Evolutionary conservation across 805 yeast species (phyloP), one percentile per base, ranked within the genome.

Genomic region (Maudiozyma saulgeensis): DNA sequence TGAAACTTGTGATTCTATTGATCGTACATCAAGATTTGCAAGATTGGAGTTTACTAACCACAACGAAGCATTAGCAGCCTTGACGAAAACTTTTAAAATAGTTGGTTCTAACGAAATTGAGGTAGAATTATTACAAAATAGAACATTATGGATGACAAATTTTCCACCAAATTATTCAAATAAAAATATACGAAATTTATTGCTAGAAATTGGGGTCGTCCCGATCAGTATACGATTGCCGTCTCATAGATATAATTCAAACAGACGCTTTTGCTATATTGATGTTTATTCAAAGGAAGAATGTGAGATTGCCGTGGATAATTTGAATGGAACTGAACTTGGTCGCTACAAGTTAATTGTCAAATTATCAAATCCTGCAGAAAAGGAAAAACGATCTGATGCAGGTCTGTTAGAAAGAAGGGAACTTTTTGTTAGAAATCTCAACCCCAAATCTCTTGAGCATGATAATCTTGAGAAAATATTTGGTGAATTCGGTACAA

Each of bases 131-230:
- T 63, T 78, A 2, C 58, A 66, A 19, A 68, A 75, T 13, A 68
- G 77, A 37, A 82, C 88, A 0, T 50, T 87, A 1, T 87, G 87
- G 83, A 80, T 82, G 2, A 77, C 90, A 0, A 87, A 87, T 57
- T 86, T 77, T 56, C 89, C 95, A 0, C 82, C 87, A 2, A 57
- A 67, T 0, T 75, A 62, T 50, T 69, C 72, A 0, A 68, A 68
- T 23, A 63, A 61, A 0, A 67, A 72, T 4, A 46, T 87, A 0
- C 55, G 57, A 15, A 52, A 57, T 0, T 19, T 76, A 11, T 81
- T 86, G 57, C 49, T 59, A 0, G 43, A 62, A 40, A 80, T 81
- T 0, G 50, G 50, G 9, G 45, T 55, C 2, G 52, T 65, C 2
- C 59, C 80, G 3, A 52, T 77, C 1, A 74, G 77, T 46, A 66